phyloP scores from a whole-genome alignment of 371 early-diverging fungal species.

The Haplosporangium sp. region DNA sequence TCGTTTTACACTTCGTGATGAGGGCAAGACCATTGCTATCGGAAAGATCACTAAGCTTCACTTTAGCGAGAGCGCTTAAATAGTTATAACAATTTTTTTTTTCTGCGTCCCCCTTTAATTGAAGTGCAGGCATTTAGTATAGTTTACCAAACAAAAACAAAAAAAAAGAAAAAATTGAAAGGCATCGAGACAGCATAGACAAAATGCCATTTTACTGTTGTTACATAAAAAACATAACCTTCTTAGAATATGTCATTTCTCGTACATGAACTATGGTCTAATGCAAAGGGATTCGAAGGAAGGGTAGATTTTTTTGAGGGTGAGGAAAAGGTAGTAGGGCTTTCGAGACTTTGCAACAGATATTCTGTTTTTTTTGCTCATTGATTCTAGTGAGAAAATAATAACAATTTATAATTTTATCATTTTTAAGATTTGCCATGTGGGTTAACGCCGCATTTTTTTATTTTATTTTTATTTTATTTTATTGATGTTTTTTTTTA shows the following conservation, averaged over 20 bases:
- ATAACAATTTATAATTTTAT: no score
- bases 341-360: no score
- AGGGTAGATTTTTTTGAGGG: no score
- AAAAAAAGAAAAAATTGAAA: neutral
- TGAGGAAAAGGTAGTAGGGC: no score
- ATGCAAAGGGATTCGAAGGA: no score
- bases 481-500: no score
- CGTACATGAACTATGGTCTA: no score
- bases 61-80: slow-evolving; percentile 21
- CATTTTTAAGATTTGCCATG: no score
- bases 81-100: neutral
- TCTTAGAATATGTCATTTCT: neutral
- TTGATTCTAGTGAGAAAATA: no score
- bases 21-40: slow-evolving; percentile 94
- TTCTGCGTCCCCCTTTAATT: neutral
- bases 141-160: neutral
- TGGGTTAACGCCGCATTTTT: no score
- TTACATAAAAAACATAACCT: neutral
- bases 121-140: neutral
- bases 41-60: slow-evolving; percentile 91
- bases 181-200: neutral
- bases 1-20: slow-evolving; percentile 96
- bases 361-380: no score
- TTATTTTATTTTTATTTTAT: no score
- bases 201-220: neutral